Evolutionary conservation across 306 rosid genomes (phyloP).

Genomic region (Arachis stenosperma): DNA sequence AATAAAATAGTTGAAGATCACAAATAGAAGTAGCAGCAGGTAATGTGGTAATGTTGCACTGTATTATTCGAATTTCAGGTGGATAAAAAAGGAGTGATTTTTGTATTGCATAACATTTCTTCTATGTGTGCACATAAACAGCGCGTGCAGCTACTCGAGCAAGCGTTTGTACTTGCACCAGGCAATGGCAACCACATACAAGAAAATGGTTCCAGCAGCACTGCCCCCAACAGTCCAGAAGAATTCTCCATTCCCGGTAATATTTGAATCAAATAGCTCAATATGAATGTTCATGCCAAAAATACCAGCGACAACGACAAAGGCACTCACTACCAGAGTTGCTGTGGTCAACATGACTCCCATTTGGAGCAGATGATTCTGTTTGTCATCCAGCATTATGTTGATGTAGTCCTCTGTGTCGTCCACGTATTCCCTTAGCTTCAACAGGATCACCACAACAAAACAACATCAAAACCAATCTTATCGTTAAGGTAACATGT

Average conservation of each 20-base stretch:
- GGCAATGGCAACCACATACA: conserved; percentile 4
- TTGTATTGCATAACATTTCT: conserved; percentile 14
- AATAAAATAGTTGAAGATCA: conserved; percentile 17
- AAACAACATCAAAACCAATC: conserved; percentile 2
- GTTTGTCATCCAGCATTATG: too few relatives aligned
- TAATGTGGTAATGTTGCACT: not conserved
- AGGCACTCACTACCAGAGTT: conserved; percentile 84
- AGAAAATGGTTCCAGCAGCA: too few relatives aligned
- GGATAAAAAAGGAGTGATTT: not conserved
- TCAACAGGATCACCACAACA: conserved; percentile 27
- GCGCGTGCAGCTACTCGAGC: conserved; percentile 57
- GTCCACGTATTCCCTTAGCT: conserved; percentile 34
- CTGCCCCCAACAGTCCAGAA: too few relatives aligned
- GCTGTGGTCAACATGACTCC: conserved; percentile 92
- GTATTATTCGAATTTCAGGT: not conserved
- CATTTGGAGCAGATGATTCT: too few relatives aligned
- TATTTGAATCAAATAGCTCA: conserved; percentile 6
- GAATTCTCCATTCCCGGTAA: too few relatives aligned
- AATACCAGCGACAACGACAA: conserved; percentile 90
- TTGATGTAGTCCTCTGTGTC: too few relatives aligned
- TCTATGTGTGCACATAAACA: conserved; percentile 4
- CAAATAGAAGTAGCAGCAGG: not conserved
- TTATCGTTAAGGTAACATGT: conserved; percentile 3
- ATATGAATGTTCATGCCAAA: conserved; percentile 87
- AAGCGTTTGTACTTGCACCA: conserved; percentile 93